Evolutionary conservation across 2,329 filamentous ascomycete species (phyloP).

Genomic region (Fusarium bulbicola): DNA sequence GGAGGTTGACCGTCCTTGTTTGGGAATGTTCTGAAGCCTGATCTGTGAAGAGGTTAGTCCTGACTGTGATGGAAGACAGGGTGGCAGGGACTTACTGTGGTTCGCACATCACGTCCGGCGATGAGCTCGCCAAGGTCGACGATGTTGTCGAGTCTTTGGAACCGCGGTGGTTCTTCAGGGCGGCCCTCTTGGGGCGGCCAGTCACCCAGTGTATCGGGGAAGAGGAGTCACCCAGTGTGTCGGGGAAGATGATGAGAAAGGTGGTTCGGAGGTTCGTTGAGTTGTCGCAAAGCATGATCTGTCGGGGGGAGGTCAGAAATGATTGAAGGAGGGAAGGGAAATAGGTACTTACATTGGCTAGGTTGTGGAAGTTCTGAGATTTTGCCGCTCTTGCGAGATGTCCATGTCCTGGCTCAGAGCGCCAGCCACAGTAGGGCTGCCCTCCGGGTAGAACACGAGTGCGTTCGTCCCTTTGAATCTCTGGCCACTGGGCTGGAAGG

Average conservation of each 20-base stretch:
- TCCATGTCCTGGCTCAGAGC: background rate
- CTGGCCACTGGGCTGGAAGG: background rate
- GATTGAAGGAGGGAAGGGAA: background rate
- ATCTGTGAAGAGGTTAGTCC: background rate
- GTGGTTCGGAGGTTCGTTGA: background rate
- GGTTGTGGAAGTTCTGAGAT: too few species aligned
- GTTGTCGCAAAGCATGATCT: conserved; percentile 60
- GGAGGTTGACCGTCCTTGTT: conserved; percentile 83
- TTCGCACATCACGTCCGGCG: conserved; percentile 75
- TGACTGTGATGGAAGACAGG: background rate
- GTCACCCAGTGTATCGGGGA: background rate
- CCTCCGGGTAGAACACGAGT: background rate
- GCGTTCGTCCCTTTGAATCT: background rate
- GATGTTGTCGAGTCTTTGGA: background rate
- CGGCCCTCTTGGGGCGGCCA: background rate
- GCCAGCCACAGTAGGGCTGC: background rate
- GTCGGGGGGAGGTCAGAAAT: conserved; percentile 1
- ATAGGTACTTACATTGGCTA: too few species aligned
- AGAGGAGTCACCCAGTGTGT: background rate
- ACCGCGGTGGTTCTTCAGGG: background rate
- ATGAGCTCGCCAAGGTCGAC: background rate
- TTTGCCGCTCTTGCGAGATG: background rate
- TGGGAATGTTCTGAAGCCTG: conserved; percentile 95
- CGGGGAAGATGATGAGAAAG: background rate
- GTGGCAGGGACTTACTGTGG: conserved; percentile 65